These are phyloP conservation scores for Penicillium thymicola DNA, from an alignment of 2,329 filamentous ascomycete species.

Conservation along the genomic window DNA sequence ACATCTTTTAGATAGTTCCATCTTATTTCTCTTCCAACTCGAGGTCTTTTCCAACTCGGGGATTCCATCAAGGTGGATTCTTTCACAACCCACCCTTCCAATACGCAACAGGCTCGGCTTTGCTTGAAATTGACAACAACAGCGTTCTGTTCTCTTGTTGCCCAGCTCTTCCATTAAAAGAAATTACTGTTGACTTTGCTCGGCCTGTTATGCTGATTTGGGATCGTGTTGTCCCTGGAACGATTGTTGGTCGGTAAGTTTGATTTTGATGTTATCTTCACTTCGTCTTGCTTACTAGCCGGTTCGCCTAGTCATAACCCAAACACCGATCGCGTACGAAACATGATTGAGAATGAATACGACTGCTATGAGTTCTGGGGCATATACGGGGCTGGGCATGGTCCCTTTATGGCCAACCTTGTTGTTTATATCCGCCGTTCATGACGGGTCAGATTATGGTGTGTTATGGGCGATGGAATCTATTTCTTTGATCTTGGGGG, in stretches of 20 bases:
- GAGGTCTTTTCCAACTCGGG: no score
- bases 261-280: background rate
- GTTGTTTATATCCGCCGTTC: background rate
- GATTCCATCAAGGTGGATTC: no score
- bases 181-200: background rate
- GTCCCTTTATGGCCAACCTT: background rate
- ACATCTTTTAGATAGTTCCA: no score
- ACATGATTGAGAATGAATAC: background rate
- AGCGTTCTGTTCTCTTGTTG: background rate
- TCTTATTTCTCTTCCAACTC: no score
- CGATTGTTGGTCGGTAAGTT: background rate
- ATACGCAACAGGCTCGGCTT: no score
- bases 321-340: background rate
- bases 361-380: background rate
- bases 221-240: background rate
- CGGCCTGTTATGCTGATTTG: background rate
- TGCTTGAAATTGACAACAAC: background rate
- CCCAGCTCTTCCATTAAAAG: background rate
- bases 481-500: no score
- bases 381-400: fast-evolving
- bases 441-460: background rate
- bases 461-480: background rate
- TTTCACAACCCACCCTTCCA: no score
- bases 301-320: background rate
- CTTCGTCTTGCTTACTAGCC: background rate